Evolutionary conservation across 73 alveolate species (phyloP).

Genomic region (Effrenium voratum): DNA sequence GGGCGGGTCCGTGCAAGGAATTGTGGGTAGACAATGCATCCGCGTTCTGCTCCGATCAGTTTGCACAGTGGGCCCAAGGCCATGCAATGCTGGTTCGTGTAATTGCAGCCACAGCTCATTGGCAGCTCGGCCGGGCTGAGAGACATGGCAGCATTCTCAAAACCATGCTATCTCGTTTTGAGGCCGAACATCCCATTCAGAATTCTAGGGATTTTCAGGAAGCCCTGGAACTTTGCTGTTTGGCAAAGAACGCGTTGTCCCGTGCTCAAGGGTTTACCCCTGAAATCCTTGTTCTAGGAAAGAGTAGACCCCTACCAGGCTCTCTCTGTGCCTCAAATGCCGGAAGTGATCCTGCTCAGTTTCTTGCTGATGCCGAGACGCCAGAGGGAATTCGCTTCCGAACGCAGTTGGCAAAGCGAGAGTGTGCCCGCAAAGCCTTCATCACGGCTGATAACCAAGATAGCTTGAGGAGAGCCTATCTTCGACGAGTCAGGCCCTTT

Average conservation of each 20-base stretch:
- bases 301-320: neutral
- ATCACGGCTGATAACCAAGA: neutral
- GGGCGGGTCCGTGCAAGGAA: conserved; percentile 25
- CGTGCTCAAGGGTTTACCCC: neutral
- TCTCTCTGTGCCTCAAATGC: neutral
- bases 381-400: neutral
- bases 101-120: conserved; percentile 7
- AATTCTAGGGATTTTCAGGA: neutral
- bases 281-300: conserved; percentile 23
- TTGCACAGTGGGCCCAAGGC: neutral
- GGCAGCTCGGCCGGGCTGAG: conserved; percentile 24
- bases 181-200: neutral
- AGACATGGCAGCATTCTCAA: conserved; percentile 5
- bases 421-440: neutral
- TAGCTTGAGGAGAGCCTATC: neutral
- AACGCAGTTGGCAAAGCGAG: neutral
- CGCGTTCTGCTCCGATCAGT: neutral
- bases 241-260: conserved; percentile 11
- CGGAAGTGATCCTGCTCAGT: neutral
- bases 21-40: conserved; percentile 12
- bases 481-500: neutral
- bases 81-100: neutral
- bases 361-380: neutral
- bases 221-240: neutral
- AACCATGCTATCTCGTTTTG: neutral